Evolutionary conservation across 768 basidiomycete genomes (phyloP).

Genomic region (Mycena rebaudengoi): DNA sequence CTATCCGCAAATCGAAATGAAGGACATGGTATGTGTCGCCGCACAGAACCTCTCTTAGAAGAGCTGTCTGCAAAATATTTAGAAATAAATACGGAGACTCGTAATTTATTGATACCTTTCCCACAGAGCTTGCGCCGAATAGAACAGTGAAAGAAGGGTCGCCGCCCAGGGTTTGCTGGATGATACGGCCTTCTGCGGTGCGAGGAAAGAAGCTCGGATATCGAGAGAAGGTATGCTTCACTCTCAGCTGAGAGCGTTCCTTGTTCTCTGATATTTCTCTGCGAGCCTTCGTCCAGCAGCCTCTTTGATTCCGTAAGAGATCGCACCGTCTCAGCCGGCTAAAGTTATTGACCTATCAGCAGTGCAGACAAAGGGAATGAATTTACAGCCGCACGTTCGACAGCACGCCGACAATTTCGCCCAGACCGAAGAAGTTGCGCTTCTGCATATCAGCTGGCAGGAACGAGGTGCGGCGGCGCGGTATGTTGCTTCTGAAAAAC

Average conservation of each 20-base stretch:
- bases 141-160: conserved; percentile 84
- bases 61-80: conserved; percentile 63
- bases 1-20: conserved; percentile 84
- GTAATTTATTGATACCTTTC: conserved; percentile 64
- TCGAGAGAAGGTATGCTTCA: conserved; percentile 81
- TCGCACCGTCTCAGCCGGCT: conserved; percentile 84
- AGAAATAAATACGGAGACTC: background rate
- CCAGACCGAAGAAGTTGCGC: conserved; percentile 81
- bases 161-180: conserved; percentile 71
- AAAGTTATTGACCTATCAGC: conserved; percentile 5
- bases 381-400: conserved; percentile 63
- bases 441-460: conserved; percentile 69
- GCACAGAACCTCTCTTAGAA: conserved; percentile 81
- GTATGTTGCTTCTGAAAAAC: conserved; percentile 80
- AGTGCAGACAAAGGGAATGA: background rate
- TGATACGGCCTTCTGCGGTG: conserved; percentile 67
- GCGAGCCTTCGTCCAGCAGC: conserved; percentile 79
- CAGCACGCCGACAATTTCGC: conserved; percentile 79
- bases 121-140: conserved; percentile 83
- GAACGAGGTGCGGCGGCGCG: conserved; percentile 67
- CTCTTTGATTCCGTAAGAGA: conserved; percentile 81
- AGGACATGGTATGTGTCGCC: conserved; percentile 77
- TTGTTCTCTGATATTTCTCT: conserved; percentile 75
- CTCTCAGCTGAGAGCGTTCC: conserved; percentile 70
- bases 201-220: conserved; percentile 80